Base-by-base conservation (phyloP, 148 eudicot genomes). In the Nepenthes gracilis region DNA sequence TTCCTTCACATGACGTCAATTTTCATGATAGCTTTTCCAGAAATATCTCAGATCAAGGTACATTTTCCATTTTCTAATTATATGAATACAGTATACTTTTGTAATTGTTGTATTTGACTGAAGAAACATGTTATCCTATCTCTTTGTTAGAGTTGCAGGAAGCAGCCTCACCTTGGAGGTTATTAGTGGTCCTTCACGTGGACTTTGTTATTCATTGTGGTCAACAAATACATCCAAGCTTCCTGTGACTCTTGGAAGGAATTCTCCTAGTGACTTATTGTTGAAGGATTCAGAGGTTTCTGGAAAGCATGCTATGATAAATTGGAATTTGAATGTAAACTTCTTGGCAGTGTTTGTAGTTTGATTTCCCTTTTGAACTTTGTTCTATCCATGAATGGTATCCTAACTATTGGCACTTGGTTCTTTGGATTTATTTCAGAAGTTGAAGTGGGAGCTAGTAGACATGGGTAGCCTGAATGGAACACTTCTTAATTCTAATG, bases 401-500 rank as follows among this genome's bases (percentile, higher is more conserved):
- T 70, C 61, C 57, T 67, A 53, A 63, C 51, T 36, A 32, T 58
- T 35, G n/a, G n/a, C 6, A 34, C 47, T 43, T 59, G n/a, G 38
- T 35, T 40, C 54, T 69, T 49, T 69, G 43, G 43, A 7, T 33
- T 62, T 62, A 45, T 71, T 75, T 69, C 79, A 93, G 98, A 93
- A 82, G 61, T 64, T 74, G 60, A 93, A 84, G 68, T 93, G 98
- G 98, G 98, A 93, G 78, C 77, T 93, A 66, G 89, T 88, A 51
- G 98, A 93, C 76, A 76, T 93, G 91, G 98, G 98, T 53, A 93
- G 98, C 80, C 81, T 93, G 56, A 93, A 93, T 69, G 98, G 98
- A 63, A 93, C 98, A 37, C 81, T 86, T 9, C 61, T 88, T 59
- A 93, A 93, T 75, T 79, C 89, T 37, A 74, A 66, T 67, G 74